Percentiles rank a stretch among this genome's conserved stretches.
phyloP scores from a whole-genome alignment of 2,329 filamentous ascomycete species.

The Alternaria gaisen region DNA sequence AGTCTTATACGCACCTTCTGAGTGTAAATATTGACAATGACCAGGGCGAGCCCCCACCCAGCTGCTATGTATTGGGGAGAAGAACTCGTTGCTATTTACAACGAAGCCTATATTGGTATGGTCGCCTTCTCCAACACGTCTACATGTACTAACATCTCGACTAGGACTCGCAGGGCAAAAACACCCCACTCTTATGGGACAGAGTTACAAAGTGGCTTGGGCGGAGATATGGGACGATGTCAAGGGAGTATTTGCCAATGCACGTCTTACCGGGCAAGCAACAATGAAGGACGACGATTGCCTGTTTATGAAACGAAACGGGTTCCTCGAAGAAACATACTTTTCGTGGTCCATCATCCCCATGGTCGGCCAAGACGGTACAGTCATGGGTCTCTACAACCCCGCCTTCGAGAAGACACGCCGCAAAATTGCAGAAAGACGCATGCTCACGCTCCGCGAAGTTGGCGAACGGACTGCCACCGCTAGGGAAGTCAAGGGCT shows the following conservation, averaged over 20 bases:
- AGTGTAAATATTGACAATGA: constrained; percentile 6
- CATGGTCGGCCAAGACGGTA: constrained; percentile 76
- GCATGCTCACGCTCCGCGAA: constrained; percentile 81
- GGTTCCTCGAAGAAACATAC: constrained; percentile 79
- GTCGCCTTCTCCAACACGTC: not conserved
- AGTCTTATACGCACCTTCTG: not conserved
- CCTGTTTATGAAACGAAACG: constrained; percentile 74
- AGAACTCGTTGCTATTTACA: constrained; percentile 74
- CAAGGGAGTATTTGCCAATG: constrained; percentile 72
- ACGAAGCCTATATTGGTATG: constrained; percentile 69
- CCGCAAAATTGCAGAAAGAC: constrained; percentile 77
- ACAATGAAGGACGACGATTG: constrained; percentile 87
- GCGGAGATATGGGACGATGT: constrained; percentile 77
- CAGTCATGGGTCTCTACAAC: constrained; percentile 79
- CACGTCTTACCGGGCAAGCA: constrained; percentile 75
- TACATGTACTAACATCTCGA: constrained; percentile 6
- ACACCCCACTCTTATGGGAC: constrained; percentile 79
- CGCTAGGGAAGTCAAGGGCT: constrained; percentile 75
- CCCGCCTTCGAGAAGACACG: constrained; percentile 83
- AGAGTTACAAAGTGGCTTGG: constrained; percentile 74
- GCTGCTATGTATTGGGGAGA: constrained; percentile 82
- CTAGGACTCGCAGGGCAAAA: constrained; percentile 74
- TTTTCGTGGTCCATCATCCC: constrained; percentile 86
- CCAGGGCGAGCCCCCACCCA: constrained; percentile 57
- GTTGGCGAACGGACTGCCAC: constrained; percentile 77